Evolutionary conservation across 352 stramenopile genomes (phyloP), one percentile per base, ranked within the genome.

Genomic region (Phytophthora palmivora): DNA sequence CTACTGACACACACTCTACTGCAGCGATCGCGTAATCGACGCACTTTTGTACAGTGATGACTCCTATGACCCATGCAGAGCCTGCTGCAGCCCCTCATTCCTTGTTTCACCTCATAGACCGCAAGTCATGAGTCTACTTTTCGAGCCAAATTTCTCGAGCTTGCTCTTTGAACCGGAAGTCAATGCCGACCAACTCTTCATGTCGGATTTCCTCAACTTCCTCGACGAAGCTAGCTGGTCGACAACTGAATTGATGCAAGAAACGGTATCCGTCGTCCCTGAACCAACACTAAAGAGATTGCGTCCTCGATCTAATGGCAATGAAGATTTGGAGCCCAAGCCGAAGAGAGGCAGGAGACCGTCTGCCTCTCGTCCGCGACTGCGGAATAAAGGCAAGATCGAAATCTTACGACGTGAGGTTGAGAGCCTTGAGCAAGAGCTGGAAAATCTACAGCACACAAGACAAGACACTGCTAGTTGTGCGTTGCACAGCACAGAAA

Each of bases 351-450:
- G 21, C 19, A 24, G 42, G 24, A 34, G 42, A 21, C 36, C 22
- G 21, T n/a, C 55, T 9, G 44, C 56, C 11, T 11, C 33, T n/a
- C 48, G 38, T 2, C 62, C 62, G 34, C 62, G 62, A 19, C 30
- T 70, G 18, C 39, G 62, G 4, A 70, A 70, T 42, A 70, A 70
- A 24, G 62, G 56, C 37, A 70, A 70, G 26, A 70, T 70, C 30
- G 62, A 70, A 21, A 41, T 52, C 6, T 19, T 70, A 15, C 38
- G 56, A 10, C 55, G 48, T 11, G 55, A 70, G 32, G 33, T 70
- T 42, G 16, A 61, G 30, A 30, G 7, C 0, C 56, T 70, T 2
- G 41, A 70, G 34, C 22, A 32, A 8, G 36, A 70, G 21, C 42
- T 70, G 2, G 48, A 63, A 3, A 10, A 2, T 39, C 36, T 67